These are phyloP conservation scores for Starmerella powellii DNA, from an alignment of 805 yeast genomes.

Conservation along the genomic window DNA sequence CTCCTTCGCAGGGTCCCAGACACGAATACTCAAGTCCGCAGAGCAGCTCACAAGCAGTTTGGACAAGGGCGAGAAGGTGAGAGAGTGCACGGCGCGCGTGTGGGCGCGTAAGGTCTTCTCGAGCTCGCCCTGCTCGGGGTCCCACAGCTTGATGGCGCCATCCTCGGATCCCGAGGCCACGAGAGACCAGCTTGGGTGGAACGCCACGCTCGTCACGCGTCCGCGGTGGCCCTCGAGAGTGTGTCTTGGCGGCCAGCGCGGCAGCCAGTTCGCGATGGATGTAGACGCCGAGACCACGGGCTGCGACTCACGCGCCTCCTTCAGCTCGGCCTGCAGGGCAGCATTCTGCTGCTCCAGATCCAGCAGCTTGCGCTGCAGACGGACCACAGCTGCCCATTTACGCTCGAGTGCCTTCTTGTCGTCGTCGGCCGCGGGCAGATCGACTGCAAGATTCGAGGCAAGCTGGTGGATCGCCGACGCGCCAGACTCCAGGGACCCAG, in stretches of 20 bases:
- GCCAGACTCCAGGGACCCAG: constrained; percentile 4
- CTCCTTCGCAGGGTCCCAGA: constrained; percentile 51
- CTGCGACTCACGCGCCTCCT: constrained; percentile 14
- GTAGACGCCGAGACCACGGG: constrained; percentile 10
- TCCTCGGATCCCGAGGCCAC: constrained; percentile 57
- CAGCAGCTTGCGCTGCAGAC: constrained; percentile 59
- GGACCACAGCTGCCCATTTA: constrained; percentile 77
- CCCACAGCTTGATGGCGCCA: constrained; percentile 67
- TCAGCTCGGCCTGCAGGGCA: constrained; percentile 33
- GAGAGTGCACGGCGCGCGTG: constrained; percentile 50
- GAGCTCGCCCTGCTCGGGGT: constrained; percentile 49
- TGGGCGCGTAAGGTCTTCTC: constrained; percentile 61
- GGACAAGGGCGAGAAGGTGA: constrained; percentile 42
- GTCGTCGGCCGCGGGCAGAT: constrained; percentile 6
- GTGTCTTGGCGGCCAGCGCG: constrained; percentile 36
- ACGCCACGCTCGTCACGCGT: constrained; percentile 47
- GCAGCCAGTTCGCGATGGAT: constrained; percentile 47
- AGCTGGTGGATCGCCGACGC: constrained; percentile 4
- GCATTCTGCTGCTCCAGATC: constrained; percentile 53
- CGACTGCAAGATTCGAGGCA: not conserved
- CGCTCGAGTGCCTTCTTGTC: constrained; percentile 40
- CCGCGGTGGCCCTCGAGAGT: constrained; percentile 44
- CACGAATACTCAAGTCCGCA: constrained; percentile 44
- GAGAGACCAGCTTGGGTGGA: constrained; percentile 66
- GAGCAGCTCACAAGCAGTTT: constrained; percentile 38